phyloP scores from a whole-genome alignment of 2,329 filamentous ascomycete genomes.

The Fusarium brevicatenulatum region DNA sequence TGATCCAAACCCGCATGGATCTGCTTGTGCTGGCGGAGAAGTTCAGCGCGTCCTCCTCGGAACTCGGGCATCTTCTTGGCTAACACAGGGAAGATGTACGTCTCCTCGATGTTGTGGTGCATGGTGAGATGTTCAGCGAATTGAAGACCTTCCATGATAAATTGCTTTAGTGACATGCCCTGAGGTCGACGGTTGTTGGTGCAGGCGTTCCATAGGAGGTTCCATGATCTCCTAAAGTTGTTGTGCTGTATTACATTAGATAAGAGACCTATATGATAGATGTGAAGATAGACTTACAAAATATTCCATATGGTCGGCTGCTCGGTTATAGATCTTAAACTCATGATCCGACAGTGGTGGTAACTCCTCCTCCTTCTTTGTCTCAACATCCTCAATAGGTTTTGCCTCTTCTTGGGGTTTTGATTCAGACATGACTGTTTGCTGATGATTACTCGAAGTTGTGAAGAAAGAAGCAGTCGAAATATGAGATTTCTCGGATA shows the following conservation, averaged over 20 bases:
- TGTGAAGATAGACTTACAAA: constrained; percentile 62
- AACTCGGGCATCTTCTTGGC: constrained; percentile 85
- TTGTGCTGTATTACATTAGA: constrained; percentile 66
- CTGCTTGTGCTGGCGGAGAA: constrained; percentile 78
- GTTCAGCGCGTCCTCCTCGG: constrained; percentile 60
- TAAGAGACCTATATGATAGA: neutral
- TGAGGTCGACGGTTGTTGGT: constrained; percentile 66
- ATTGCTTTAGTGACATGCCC: constrained; percentile 73
- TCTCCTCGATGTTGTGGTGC: constrained; percentile 88
- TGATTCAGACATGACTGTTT: constrained; percentile 32
- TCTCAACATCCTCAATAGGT: constrained; percentile 5
- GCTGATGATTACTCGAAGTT: neutral
- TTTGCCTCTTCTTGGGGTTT: constrained; percentile 12
- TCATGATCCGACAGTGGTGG: constrained; percentile 74
- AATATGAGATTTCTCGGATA: neutral
- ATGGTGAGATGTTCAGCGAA: constrained; percentile 76
- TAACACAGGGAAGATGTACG: constrained; percentile 81
- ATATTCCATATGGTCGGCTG: constrained; percentile 79
- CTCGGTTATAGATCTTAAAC: constrained; percentile 75
- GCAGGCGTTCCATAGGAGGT: constrained; percentile 73
- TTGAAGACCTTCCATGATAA: constrained; percentile 73
- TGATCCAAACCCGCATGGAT: constrained; percentile 82
- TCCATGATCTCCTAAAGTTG: constrained; percentile 81
- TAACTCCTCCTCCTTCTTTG: constrained; percentile 49
- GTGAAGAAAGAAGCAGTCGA: neutral